Base-by-base conservation (phyloP, 306 rosid genomes). In the Neltuma alba region DNA sequence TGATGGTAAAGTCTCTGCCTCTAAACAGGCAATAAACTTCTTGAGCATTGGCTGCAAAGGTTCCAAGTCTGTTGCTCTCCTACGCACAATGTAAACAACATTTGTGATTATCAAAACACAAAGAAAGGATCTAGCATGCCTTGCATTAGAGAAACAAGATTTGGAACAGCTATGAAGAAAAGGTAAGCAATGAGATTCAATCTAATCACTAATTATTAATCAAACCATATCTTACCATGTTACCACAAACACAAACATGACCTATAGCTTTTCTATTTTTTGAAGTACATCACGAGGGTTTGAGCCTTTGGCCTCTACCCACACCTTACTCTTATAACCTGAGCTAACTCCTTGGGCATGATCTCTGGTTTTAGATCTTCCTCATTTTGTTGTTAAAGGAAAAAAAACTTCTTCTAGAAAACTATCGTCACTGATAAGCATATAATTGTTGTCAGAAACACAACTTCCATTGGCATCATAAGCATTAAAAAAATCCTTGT, bases 21-120 rank as follows among this genome's bases (percentile, higher is more conserved):
- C 97, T 87, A 95, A 78, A 83, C 85, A 80, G 86, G 89, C 81
- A 76, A 95, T 85, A 84, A 90, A 92, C 82, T 90, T 95, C 87
- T 88, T 89, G 65, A 95, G 92, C 84, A 95, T 75, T 38, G 98
- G 97, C 87, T 95, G 99, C 90, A 95, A 85, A 80, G 97, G 97
- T 75, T 95, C 98, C 89, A 95, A 82, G 79, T 89, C 97, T 62
- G 83, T 76, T 58, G 90, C 92, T 76, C 85, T 90, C 97, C 99
- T 95, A 83, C 61, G 66, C 58, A 70, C 61, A 75, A 16, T 72
- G 44, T 64, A 50, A 70, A 48, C 23, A 74, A 41, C 52, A 79
- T 50, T 15, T 54, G 83, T 45, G 7, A 75, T 57, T 58, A 75
- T 38, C 54, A 52, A 57, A 76, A 68, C 42, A 37, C 44, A 15